Percentiles rank a stretch among this genome's conserved stretches.
Conservation (phyloP, 352 stramenopile genomes). For the Phytophthora idaei region DNA sequence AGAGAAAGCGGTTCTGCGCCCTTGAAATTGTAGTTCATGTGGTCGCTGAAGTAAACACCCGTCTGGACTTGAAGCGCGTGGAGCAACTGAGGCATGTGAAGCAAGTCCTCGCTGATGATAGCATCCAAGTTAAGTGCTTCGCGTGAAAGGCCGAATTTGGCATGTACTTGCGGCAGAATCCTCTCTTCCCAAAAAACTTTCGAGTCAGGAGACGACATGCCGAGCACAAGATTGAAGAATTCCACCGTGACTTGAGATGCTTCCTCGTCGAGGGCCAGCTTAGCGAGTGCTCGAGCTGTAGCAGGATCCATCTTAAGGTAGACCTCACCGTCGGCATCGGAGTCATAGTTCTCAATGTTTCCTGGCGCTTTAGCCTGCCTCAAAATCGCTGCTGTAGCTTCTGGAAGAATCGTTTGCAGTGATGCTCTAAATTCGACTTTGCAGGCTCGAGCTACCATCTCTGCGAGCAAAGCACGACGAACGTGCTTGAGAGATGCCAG, state of each 20-base stretch:
- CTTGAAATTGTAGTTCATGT: constrained; percentile 49
- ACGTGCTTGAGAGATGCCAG: constrained; percentile 49
- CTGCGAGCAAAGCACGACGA: constrained; percentile 48
- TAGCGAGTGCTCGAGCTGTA: constrained; percentile 22
- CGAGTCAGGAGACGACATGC: constrained; percentile 30
- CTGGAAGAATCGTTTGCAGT: constrained; percentile 38
- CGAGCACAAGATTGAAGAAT: constrained; percentile 70
- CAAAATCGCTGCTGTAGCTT: constrained; percentile 27
- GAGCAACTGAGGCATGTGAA: constrained; percentile 65
- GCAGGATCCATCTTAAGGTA: constrained; percentile 5
- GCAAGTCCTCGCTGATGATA: constrained; percentile 42
- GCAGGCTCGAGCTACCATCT: constrained; percentile 68
- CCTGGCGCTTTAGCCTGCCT: constrained; percentile 19
- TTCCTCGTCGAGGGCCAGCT: constrained; percentile 25
- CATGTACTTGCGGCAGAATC: constrained; percentile 47
- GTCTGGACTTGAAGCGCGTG: constrained; percentile 51
- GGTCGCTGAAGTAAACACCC: constrained; percentile 28
- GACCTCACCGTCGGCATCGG: constrained; percentile 12
- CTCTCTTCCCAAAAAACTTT: constrained; percentile 56
- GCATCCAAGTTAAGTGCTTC: constrained; percentile 28
- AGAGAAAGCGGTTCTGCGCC: constrained; percentile 26
- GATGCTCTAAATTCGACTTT: constrained; percentile 56
- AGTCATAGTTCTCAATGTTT: constrained; percentile 2
- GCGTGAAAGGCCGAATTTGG: constrained; percentile 46
- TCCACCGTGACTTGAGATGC: constrained; percentile 34